phyloP scores from a whole-genome alignment of 2,329 filamentous ascomycete species.

The Capronia americana region DNA sequence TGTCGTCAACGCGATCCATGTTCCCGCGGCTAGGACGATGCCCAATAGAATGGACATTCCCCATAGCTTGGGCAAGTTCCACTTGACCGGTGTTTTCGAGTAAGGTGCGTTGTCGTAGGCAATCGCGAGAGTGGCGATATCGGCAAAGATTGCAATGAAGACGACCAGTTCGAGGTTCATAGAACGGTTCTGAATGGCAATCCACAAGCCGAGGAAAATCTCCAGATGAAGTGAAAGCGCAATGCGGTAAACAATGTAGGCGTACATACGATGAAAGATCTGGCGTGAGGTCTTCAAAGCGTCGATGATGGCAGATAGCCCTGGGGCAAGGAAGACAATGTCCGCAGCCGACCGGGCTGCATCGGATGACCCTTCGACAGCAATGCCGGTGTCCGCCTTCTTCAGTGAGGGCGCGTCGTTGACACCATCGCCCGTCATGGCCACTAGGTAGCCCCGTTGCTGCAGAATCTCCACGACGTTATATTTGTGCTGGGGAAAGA shows the following conservation, averaged over 20 bases:
- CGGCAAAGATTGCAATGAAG: slow-evolving; percentile 93
- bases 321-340: slow-evolving; percentile 90
- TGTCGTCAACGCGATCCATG: slow-evolving; percentile 88
- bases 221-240: slow-evolving; percentile 88
- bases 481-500: slow-evolving; percentile 96
- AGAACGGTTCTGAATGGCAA: slow-evolving; percentile 81
- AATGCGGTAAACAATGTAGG: slow-evolving; percentile 94
- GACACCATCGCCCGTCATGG: slow-evolving; percentile 96
- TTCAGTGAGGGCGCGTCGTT: slow-evolving; percentile 92
- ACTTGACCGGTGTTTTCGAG: slow-evolving; percentile 86
- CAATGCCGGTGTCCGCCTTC: slow-evolving; percentile 96
- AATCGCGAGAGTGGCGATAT: slow-evolving; percentile 89
- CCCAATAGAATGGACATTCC: slow-evolving; percentile 88
- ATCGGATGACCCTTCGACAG: slow-evolving; percentile 89
- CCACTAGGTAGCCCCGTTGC: slow-evolving; percentile 90
- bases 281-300: slow-evolving; percentile 91
- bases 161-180: slow-evolving; percentile 87
- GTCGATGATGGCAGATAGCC: slow-evolving; percentile 90
- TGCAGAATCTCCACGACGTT: slow-evolving; percentile 92
- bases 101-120: slow-evolving; percentile 92
- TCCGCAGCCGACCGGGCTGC: slow-evolving; percentile 89
- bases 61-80: slow-evolving; percentile 94
- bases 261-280: slow-evolving; percentile 97
- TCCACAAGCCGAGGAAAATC: slow-evolving; percentile 91
- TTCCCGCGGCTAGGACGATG: slow-evolving; percentile 78